Base-by-base conservation (phyloP, 2,329 filamentous ascomycete species). In the Cladophialophora chaetospira region DNA sequence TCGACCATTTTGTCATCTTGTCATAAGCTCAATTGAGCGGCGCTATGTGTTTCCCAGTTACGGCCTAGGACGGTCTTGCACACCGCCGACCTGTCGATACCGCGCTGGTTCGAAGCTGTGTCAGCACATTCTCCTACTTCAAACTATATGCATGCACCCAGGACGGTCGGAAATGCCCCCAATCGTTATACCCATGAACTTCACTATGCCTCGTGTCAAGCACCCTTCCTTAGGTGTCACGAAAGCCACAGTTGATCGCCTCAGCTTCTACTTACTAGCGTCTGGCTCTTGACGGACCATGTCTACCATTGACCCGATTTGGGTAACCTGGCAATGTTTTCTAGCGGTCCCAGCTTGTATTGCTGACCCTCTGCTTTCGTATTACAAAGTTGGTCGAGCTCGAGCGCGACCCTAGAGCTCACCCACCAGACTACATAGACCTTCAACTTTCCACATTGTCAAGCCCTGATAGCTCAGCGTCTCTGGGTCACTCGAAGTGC, bases 351-450 rank as follows among this genome's bases (percentile, higher is more conserved):
- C n/a, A 29, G 21, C 13, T 6, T 29, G 15, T 42, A 10, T 23
- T 42, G 48, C 48, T 51, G n/a, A 51, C 19, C 25, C 21, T 21
- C 35, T 31, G 25, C 35, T 15, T 11, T 43, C 21, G n/a, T 23
- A 42, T 51, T 51, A 42, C 48, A 21, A 51, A 42, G 48, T 19
- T 13, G 35, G 2, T 40, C 35, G 17, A 15, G 9, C n/a, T 26
- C 4, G 10, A 31, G n/a, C 31, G 29, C 8, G 10, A 4, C 4
- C 23, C 35, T 40, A 17, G 25, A 11, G 10, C 3, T 11, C 21
- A 5, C 26, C 28, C 15, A 9, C 25, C 21, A 21, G 36, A 23
- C 48, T 43, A 51, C 42, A 51, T 51, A 50, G 48, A 42, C 35
- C 48, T 25, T 31, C 35, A 17, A 38, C 19, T 51, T 28, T 21